Base-by-base conservation (phyloP, 192 early-diverging fungal species). In the Allomyces javanicus region DNA sequence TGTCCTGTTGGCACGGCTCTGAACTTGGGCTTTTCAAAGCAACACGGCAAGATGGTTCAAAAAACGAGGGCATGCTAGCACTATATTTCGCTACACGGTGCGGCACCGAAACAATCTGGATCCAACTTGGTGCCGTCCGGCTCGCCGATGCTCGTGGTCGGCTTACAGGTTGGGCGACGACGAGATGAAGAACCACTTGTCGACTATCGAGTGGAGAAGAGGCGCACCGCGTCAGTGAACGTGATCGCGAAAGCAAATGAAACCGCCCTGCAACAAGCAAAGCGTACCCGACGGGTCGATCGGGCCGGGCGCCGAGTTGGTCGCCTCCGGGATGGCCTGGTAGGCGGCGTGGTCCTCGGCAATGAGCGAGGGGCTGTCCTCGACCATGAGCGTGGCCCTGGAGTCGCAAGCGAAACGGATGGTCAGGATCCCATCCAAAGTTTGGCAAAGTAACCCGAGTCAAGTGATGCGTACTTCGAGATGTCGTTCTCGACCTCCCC, bases 111-210 rank as follows among this genome's bases (percentile, higher is more conserved):
- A 40, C 33, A 40, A 40, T 40, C 26, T 26, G 33, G 7, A 40
- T 40, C 7, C 33, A 40, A 40, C 33, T 40, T 7, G 33, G 33
- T 40, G 33, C 33, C 33, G 33, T 40, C 33, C 7, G 33, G 33
- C 33, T 40, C 33, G 33, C 33, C 9, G 33, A 40, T 40, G 33
- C 33, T 40, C 33, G 33, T 40, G 33, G 33, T 40, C 33, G 33
- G 50, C 50, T 58, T 58, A 58, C 50, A 58, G 50, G 50, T 58
- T 58, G 50, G 50, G 50, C 50, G 50, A 58, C 50, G 50, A 58
- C 17, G 87, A 88, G 70, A 97, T 88, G 81, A 89, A 97, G 85
- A 94, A 97, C 94, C 94, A 97, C 86, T 97, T 97, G 86, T 93
- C 90, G 71, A 97, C 83, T 45, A 64, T 69, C 69, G 75, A 70